Base-by-base conservation (phyloP, 371 early-diverging fungal genomes). In the Rhizopus arrhizus region DNA sequence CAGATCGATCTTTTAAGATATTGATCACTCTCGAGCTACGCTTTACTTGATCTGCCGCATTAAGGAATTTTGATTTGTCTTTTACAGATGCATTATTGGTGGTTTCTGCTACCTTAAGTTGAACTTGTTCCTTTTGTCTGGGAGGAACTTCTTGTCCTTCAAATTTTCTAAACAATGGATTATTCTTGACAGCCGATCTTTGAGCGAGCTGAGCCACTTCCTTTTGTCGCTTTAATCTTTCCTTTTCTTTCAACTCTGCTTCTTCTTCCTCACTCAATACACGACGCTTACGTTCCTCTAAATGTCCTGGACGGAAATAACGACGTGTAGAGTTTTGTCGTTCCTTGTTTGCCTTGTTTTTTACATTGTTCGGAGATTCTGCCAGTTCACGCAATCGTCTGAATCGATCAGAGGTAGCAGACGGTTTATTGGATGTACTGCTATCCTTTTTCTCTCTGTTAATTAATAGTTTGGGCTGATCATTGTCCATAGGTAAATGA, bases 141-240 rank as follows among this genome's bases (percentile, higher is more conserved):
- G 15, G 3, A 28, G n/a, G 7, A 7, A 28, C 22, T 11, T 53
- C 32, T n/a, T 52, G 65, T 28, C 62, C 65, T 40, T 69, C 70
- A 15, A 72, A 65, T 15, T 72, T 68, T 49, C 61, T 75, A 58
- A 69, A 58, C 16, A 67, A 52, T 4, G 70, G 73, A 16, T 72
- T 75, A 46, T 69, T 72, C 45, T 68, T 73, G 32, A 73, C 74
- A 45, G 70, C 70, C 5, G 74, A 73, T 5, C 68, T 62, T 45
- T 73, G 64, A 10, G 68, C 63, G n/a, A 73, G 42, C 15, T 56
- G 15, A 0, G 58, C 70, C 4, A 73, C 65, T 38, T 73, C 74
- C 12, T 62, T 61, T 49, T 70, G 70, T 22, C 74, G 62, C 15
- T 41, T 56, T 4, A 50, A 43, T 34, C 53, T 47, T 38, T 64